Conservation (phyloP, 352 stramenopile genomes). For the Stramenopiles sp. region DNA sequence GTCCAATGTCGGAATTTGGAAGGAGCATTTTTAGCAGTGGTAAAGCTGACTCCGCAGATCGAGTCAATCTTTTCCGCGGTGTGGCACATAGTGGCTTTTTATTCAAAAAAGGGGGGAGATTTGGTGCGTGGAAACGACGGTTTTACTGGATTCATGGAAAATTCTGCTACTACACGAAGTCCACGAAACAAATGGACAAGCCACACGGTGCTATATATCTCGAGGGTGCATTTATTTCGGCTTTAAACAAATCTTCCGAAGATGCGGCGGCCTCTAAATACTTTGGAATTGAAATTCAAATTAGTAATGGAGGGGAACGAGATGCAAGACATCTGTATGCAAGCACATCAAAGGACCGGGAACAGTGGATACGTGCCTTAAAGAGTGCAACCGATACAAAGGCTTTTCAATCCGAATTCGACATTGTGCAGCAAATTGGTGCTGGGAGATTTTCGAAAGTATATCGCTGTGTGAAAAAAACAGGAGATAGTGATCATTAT, state of each 20-base stretch:
- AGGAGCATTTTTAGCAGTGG: too few relatives aligned
- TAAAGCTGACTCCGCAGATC: background rate
- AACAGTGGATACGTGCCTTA: constrained; percentile 48
- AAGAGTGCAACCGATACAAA: constrained; percentile 36
- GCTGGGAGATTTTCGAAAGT: background rate
- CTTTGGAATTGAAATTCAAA: constrained; percentile 60
- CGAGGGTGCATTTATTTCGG: constrained; percentile 29
- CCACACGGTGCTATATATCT: constrained; percentile 35
- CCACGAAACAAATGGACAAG: constrained; percentile 46
- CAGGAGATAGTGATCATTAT: background rate
- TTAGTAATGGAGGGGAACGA: constrained; percentile 37
- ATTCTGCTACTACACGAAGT: constrained; percentile 64
- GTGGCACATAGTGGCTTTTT: constrained; percentile 29
- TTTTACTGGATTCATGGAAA: constrained; percentile 59
- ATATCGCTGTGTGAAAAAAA: background rate
- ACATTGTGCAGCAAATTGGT: background rate
- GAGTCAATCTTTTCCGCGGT: background rate
- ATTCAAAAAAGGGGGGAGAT: constrained; percentile 46
- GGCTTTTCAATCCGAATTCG: background rate
- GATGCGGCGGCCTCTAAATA: constrained; percentile 41
- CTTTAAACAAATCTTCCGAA: background rate
- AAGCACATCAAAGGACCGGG: constrained; percentile 41
- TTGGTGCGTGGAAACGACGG: constrained; percentile 60
- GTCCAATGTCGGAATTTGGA: too few relatives aligned
- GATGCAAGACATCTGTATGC: constrained; percentile 59